A percentile compares a stretch with the other conserved stretches of the same genome.
Evolutionary conservation across 2,329 filamentous ascomycete genomes (phyloP).

Genomic region (Blastomyces silverae): DNA sequence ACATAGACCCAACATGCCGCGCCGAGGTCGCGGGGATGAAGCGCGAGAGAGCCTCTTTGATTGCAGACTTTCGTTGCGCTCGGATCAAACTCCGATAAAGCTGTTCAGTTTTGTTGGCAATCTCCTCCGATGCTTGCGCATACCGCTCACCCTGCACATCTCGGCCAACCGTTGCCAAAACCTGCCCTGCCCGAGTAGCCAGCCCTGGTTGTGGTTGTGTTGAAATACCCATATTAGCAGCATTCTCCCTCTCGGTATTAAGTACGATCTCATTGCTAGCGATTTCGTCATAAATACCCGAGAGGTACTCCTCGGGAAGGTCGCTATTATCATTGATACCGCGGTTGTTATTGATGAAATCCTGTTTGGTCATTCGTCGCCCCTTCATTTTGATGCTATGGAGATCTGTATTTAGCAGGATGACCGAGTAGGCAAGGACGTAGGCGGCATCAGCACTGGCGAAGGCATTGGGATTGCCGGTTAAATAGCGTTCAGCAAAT

Average conservation of each 20-base stretch:
- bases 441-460: constrained; percentile 98
- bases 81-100: constrained; percentile 90
- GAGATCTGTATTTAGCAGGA: constrained; percentile 91
- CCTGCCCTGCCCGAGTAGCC: constrained; percentile 77
- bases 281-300: constrained; percentile 88
- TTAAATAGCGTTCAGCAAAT: constrained; percentile 92
- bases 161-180: constrained; percentile 82
- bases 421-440: constrained; percentile 91
- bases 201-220: constrained; percentile 59
- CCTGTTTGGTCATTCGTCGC: constrained; percentile 85
- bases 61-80: constrained; percentile 73
- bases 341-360: constrained; percentile 98
- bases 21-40: constrained; percentile 92
- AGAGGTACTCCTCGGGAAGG: constrained; percentile 85
- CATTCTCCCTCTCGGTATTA: constrained; percentile 82
- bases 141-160: constrained; percentile 91
- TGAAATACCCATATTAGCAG: constrained; percentile 66
- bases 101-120: constrained; percentile 71
- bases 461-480: constrained; percentile 92
- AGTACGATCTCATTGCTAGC: constrained; percentile 86
- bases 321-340: constrained; percentile 97
- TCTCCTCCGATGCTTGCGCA: constrained; percentile 90
- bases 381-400: constrained; percentile 80
- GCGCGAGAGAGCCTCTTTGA: constrained; percentile 58
- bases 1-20: constrained; percentile 96